Evolutionary conservation across 352 stramenopile genomes (phyloP).

Genomic region (Globisporangium alternatum): DNA sequence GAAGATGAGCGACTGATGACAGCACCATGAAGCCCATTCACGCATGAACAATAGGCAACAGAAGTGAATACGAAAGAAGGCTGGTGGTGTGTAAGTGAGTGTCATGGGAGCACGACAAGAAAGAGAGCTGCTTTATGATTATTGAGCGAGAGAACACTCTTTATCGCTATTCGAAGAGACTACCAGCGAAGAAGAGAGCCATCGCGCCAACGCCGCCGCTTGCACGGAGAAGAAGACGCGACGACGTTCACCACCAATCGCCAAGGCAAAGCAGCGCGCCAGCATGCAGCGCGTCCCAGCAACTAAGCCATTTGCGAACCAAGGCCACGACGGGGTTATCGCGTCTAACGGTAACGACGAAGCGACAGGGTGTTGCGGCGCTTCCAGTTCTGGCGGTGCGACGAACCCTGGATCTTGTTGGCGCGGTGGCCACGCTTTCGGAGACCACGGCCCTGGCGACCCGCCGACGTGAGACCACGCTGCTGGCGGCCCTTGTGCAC

Average conservation of each 20-base stretch:
- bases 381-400: slow-evolving; percentile 97
- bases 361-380: slow-evolving; percentile 98
- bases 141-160: slow-evolving; percentile 1
- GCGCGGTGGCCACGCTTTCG: slow-evolving; percentile 98
- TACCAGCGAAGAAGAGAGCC: not conserved
- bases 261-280: not conserved
- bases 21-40: too few relatives aligned
- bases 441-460: slow-evolving; percentile 96
- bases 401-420: slow-evolving; percentile 99
- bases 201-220: not conserved
- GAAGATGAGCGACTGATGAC: too few relatives aligned
- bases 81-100: not conserved
- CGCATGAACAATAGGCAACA: not conserved
- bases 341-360: slow-evolving; percentile 95
- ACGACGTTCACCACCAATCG: slow-evolving; percentile 5
- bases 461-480: slow-evolving; percentile 98
- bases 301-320: slow-evolving; percentile 18
- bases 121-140: slow-evolving; percentile 12
- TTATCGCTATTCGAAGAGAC: slow-evolving; percentile 2
- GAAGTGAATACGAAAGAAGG: not conserved
- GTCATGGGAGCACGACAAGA: slow-evolving; percentile 16
- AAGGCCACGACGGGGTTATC: slow-evolving; percentile 8
- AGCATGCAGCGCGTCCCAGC: not conserved
- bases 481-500: slow-evolving; percentile 99
- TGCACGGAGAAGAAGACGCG: too few relatives aligned